Conservation (phyloP, 176 grass and related monocot genomes). For the Lolium rigidum region DNA sequence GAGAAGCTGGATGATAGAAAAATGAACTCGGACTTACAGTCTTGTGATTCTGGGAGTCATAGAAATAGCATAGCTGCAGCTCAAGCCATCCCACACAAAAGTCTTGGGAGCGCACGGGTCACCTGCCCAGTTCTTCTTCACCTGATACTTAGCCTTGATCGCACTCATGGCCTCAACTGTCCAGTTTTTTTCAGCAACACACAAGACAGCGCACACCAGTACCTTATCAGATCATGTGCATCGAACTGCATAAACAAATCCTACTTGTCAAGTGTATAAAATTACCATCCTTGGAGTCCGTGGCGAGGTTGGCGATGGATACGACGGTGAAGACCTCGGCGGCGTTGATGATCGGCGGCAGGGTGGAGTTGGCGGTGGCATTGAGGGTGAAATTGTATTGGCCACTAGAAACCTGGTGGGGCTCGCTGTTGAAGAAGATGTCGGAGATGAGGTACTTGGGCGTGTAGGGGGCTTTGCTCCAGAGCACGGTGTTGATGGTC, state of each 20-base stretch:
- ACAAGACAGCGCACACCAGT: neutral
- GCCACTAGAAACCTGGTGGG: accelerated
- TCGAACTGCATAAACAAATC: neutral
- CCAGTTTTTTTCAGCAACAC: neutral
- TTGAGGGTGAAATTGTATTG: slow-evolving; percentile 20
- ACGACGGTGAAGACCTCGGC: slow-evolving; percentile 42
- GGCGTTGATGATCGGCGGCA: slow-evolving; percentile 62
- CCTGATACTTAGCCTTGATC: slow-evolving; percentile 44
- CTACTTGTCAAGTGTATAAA: neutral
- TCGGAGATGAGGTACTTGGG: slow-evolving; percentile 16
- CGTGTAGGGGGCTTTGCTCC: neutral
- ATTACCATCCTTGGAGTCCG: slow-evolving; percentile 51
- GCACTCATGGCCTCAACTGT: slow-evolving; percentile 52
- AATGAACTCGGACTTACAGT: slow-evolving; percentile 52
- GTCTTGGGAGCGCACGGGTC: slow-evolving; percentile 58
- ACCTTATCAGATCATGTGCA: neutral
- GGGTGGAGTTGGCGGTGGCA: slow-evolving; percentile 37
- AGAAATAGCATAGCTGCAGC: slow-evolving; percentile 50
- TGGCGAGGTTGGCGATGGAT: neutral
- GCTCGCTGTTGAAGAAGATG: neutral
- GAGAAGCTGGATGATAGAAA: neutral
- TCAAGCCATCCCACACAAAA: slow-evolving; percentile 45
- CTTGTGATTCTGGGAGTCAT: slow-evolving; percentile 53
- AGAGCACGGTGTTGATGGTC: neutral
- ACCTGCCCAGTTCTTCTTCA: slow-evolving; percentile 58